These are phyloP conservation scores for Penicillium tannophilum DNA, from an alignment of 495 filamentous ascomycete genomes.

Conservation along the genomic window DNA sequence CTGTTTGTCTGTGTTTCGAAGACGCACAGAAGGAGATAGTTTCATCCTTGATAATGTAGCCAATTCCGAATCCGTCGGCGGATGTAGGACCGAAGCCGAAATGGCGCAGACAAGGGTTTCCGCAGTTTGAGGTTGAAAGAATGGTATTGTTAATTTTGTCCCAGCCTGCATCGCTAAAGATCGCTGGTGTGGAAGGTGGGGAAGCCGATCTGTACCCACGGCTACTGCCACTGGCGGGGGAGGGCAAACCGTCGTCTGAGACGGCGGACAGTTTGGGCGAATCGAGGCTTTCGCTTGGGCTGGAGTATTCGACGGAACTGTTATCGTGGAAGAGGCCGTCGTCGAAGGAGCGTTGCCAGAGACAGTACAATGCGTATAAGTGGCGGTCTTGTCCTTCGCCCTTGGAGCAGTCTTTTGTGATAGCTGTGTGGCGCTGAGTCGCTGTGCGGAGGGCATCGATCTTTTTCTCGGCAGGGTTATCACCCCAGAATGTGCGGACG, in stretches of 20 bases:
- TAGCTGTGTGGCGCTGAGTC: constrained; percentile 75
- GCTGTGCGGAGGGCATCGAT: constrained; percentile 82
- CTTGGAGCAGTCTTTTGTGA: constrained; percentile 86
- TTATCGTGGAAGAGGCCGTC: constrained; percentile 63
- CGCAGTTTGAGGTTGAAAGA: constrained; percentile 96
- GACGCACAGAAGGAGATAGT: constrained; percentile 87
- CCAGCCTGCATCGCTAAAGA: constrained; percentile 91
- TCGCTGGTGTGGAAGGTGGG: constrained; percentile 67
- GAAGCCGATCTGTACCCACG: constrained; percentile 33
- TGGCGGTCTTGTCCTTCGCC: constrained; percentile 92
- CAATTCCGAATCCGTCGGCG: constrained; percentile 94
- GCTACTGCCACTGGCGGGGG: constrained; percentile 33
- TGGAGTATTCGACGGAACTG: constrained; percentile 57
- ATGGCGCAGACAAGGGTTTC: constrained; percentile 93
- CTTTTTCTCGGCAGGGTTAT: constrained; percentile 79
- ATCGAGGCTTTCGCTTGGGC: constrained; percentile 52
- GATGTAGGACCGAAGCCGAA: constrained; percentile 97
- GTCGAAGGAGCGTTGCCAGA: constrained; percentile 90
- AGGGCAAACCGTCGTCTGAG: constrained; percentile 47
- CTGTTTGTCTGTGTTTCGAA: constrained; percentile 90
- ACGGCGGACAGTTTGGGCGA: constrained; percentile 55
- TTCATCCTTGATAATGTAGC: constrained; percentile 99
- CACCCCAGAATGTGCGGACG: constrained; percentile 92
- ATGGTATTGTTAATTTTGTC: constrained; percentile 95
- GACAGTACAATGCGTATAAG: constrained; percentile 88